Conservation (phyloP, 2,329 filamentous ascomycete species). For the Pyricularia grisea region DNA sequence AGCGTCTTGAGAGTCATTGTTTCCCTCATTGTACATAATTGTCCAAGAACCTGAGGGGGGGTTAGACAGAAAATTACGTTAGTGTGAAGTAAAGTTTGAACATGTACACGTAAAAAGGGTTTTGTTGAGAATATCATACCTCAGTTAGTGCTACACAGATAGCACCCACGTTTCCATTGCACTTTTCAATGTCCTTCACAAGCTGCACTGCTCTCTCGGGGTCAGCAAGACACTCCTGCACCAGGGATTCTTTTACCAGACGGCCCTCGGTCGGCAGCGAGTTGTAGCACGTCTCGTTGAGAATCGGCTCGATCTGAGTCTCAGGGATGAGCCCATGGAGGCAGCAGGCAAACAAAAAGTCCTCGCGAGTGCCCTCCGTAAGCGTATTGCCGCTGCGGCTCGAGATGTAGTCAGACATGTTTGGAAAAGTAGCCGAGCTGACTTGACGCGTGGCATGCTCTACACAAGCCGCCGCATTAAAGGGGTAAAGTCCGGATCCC, state of each 20-base stretch:
- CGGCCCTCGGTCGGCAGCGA: slow-evolving; percentile 65
- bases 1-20: slow-evolving; percentile 72
- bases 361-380: slow-evolving; percentile 49
- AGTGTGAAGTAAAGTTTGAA: slow-evolving; percentile 3
- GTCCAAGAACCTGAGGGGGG: slow-evolving; percentile 42
- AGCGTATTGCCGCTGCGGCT: slow-evolving; percentile 42
- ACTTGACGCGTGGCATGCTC: slow-evolving; percentile 67
- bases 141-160: slow-evolving; percentile 71
- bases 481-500: slow-evolving; percentile 55
- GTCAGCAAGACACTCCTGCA: slow-evolving; percentile 69
- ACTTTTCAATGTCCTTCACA: slow-evolving; percentile 74
- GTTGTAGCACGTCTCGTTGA: slow-evolving; percentile 78
- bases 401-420: slow-evolving; percentile 49
- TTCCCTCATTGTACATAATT: slow-evolving; percentile 62
- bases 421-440: slow-evolving; percentile 67
- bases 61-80: slow-evolving; percentile 19
- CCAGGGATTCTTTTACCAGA: slow-evolving; percentile 68
- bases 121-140: slow-evolving; percentile 19
- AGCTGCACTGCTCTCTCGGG: slow-evolving; percentile 66
- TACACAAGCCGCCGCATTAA: slow-evolving; percentile 63
- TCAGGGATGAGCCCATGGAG: slow-evolving; percentile 78
- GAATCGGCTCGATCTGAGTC: slow-evolving; percentile 64
- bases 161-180: slow-evolving; percentile 85
- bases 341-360: slow-evolving; percentile 87
- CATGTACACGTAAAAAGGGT: background rate